Evolutionary conservation across 192 early-diverging fungal species (phyloP).

Genomic region (Funneliformis geosporum): DNA sequence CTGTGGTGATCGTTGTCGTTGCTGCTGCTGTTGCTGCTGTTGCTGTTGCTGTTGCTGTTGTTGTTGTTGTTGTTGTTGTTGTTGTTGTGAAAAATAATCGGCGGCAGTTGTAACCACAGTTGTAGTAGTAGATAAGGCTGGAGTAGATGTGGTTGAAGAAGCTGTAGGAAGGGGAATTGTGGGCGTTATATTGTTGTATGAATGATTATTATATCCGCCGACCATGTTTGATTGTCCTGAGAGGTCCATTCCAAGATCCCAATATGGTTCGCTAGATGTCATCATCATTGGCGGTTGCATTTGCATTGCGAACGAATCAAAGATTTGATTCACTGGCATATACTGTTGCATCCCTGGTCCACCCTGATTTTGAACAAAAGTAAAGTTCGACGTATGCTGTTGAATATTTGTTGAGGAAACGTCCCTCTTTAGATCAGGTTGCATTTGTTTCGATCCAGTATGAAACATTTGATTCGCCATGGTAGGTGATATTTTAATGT

Average conservation of each 20-base stretch:
- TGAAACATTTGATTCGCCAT: background rate
- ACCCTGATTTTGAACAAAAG: background rate
- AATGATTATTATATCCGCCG: constrained; percentile 2
- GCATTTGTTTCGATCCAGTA: background rate
- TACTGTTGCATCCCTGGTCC: background rate
- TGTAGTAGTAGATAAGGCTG: background rate
- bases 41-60: background rate
- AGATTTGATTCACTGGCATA: background rate
- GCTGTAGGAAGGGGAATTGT: background rate
- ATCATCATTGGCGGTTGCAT: background rate
- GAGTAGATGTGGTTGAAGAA: background rate
- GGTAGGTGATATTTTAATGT: background rate
- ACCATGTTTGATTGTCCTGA: background rate
- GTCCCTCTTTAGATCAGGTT: background rate
- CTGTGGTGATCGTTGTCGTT: background rate
- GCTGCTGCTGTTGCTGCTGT: background rate
- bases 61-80: background rate
- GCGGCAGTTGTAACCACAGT: background rate
- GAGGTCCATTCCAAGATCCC: background rate
- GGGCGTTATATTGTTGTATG: background rate
- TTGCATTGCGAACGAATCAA: background rate
- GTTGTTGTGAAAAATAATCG: background rate
- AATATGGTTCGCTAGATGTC: background rate
- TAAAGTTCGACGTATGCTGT: background rate
- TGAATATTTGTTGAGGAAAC: background rate